phyloP scores from a whole-genome alignment of 2,329 filamentous ascomycete genomes.

The Myriangium duriaei region DNA sequence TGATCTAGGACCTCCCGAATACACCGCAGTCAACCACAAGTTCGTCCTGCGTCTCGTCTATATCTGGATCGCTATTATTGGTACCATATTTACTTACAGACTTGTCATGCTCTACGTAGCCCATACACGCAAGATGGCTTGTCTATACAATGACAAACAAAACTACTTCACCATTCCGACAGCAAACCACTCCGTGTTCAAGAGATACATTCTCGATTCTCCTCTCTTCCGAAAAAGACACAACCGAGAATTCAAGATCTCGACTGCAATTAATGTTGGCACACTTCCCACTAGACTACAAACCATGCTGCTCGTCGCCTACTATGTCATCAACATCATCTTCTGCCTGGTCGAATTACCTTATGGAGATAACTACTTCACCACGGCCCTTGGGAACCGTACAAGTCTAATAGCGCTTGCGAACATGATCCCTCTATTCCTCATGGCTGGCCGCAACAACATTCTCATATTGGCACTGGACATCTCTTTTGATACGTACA shows the following conservation, averaged over 20 bases:
- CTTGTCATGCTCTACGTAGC: constrained; percentile 46
- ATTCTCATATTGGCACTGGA: constrained; percentile 59
- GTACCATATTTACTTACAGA: constrained; percentile 55
- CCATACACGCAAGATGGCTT: constrained; percentile 61
- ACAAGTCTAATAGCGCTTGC: constrained; percentile 57
- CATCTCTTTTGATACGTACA: constrained; percentile 73
- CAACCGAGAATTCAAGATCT: constrained; percentile 40
- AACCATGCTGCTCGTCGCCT: constrained; percentile 31
- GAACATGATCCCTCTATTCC: constrained; percentile 68
- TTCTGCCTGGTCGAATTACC: constrained; percentile 32
- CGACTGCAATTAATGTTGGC: constrained; percentile 36
- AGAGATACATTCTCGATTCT: constrained; percentile 34
- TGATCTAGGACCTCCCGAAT: no score
- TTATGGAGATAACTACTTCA: constrained; percentile 51
- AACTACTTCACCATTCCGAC: constrained; percentile 63
- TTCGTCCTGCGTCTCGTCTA: constrained; percentile 23
- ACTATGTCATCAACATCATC: constrained; percentile 44
- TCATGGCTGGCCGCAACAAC: constrained; percentile 67
- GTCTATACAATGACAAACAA: constrained; percentile 58
- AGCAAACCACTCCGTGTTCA: constrained; percentile 30
- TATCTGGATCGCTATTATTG: constrained; percentile 51
- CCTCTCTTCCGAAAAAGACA: constrained; percentile 36
- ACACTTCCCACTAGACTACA: constrained; percentile 38
- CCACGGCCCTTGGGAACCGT: constrained; percentile 55
- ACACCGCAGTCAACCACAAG: neutral